phyloP scores from a whole-genome alignment of 2,329 filamentous ascomycete genomes.

The Penicillium sp. region DNA sequence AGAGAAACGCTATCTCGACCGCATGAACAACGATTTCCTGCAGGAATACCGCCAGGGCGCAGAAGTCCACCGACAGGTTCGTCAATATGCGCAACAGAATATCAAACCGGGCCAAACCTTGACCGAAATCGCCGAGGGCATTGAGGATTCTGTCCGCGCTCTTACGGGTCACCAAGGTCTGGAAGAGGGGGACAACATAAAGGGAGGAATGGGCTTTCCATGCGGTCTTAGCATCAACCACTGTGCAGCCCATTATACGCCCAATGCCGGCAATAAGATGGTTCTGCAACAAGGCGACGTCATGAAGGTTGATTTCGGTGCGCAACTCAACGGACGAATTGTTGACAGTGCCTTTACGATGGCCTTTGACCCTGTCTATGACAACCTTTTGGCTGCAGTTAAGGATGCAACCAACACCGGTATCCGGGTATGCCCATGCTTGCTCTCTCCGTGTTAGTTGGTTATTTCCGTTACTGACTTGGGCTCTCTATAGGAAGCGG shows the following conservation, averaged over 20 bases:
- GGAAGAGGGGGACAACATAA: conserved; percentile 71
- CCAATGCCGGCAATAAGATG: conserved; percentile 81
- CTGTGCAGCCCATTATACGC: conserved; percentile 81
- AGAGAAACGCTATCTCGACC: conserved; percentile 78
- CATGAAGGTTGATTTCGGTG: conserved; percentile 70
- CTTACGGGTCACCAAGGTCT: conserved; percentile 73
- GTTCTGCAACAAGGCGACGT: conserved; percentile 63
- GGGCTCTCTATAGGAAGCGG: conserved; percentile 61
- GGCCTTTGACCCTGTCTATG: conserved; percentile 64
- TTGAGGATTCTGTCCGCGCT: conserved; percentile 75
- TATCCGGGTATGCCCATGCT: conserved; percentile 51
- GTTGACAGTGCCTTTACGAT: conserved; percentile 70
- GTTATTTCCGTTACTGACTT: conserved; percentile 10
- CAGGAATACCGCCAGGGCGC: conserved; percentile 77
- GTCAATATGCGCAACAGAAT: conserved; percentile 74
- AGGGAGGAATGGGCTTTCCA: conserved; percentile 81
- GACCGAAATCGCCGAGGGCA: conserved; percentile 80
- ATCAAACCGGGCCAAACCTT: conserved; percentile 78
- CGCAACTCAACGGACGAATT: conserved; percentile 67
- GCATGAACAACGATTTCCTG: conserved; percentile 74
- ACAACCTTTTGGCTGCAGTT: conserved; percentile 63
- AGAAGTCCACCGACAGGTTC: conserved; percentile 85
- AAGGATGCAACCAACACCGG: conserved; percentile 70
- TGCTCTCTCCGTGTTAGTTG: background rate
- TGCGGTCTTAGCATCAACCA: conserved; percentile 80